Evolutionary conservation across 2,329 filamentous ascomycete species (phyloP).

Genomic region (Fusarium sp.): DNA sequence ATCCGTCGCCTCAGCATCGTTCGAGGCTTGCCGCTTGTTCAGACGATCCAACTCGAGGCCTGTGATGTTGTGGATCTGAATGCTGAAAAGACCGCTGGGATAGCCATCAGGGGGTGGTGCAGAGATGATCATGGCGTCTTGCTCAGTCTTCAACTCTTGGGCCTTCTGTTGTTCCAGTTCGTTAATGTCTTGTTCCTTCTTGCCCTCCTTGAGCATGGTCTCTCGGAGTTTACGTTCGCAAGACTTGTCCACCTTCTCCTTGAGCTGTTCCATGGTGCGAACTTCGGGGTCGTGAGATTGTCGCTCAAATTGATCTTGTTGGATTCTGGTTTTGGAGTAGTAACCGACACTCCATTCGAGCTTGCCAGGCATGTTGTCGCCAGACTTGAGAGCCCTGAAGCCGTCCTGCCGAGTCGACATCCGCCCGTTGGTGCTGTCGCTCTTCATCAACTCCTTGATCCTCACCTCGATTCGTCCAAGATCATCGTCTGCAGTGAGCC

Average conservation of each 20-base stretch:
- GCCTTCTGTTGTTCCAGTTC: slow-evolving; percentile 76
- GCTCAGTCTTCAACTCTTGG: slow-evolving; percentile 71
- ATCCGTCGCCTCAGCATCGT: slow-evolving; percentile 60
- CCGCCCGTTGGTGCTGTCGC: slow-evolving; percentile 67
- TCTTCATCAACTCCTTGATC: slow-evolving; percentile 73
- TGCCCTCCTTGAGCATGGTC: slow-evolving; percentile 59
- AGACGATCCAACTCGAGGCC: slow-evolving; percentile 72
- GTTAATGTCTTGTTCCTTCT: slow-evolving; percentile 63
- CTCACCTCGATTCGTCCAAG: slow-evolving; percentile 78
- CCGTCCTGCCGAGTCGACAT: slow-evolving; percentile 74
- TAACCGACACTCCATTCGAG: slow-evolving; percentile 79
- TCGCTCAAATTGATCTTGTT: slow-evolving; percentile 68
- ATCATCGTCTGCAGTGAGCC: slow-evolving; percentile 78
- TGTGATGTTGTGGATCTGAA: slow-evolving; percentile 80
- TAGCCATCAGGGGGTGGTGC: slow-evolving; percentile 72
- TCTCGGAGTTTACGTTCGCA: slow-evolving; percentile 75
- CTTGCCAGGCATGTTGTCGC: slow-evolving; percentile 76
- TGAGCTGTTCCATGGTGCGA: slow-evolving; percentile 68
- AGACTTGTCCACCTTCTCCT: slow-evolving; percentile 64
- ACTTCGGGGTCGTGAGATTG: slow-evolving; percentile 72
- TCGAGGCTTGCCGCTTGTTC: slow-evolving; percentile 65
- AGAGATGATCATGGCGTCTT: slow-evolving; percentile 75
- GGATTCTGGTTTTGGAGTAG: slow-evolving; percentile 74
- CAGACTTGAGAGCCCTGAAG: slow-evolving; percentile 73
- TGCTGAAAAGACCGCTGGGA: slow-evolving; percentile 74